Percentiles rank a stretch among this genome's conserved stretches.
Conservation (phyloP, 257 asterid species). For the Salvia rosmarinus region DNA sequence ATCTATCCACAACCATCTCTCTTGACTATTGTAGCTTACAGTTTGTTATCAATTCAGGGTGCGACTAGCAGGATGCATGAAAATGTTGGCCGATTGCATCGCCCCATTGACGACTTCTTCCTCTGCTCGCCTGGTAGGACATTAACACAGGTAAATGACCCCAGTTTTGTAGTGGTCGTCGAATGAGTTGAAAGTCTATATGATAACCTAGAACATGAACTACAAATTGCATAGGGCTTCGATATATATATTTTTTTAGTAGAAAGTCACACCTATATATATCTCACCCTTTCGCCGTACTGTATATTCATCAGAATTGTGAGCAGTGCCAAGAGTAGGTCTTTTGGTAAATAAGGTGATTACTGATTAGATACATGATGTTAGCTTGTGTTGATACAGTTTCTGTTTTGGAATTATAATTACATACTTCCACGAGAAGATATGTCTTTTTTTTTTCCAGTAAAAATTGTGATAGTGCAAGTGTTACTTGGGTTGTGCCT, state of each 20-base stretch:
- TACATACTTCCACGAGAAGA: background rate
- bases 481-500: no score
- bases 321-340: slow-evolving; percentile 28
- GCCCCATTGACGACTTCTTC: background rate
- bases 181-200: slow-evolving; percentile 23
- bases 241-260: slow-evolving; percentile 18
- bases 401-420: slow-evolving; percentile 26
- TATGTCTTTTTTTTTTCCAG: background rate
- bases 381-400: slow-evolving; percentile 20
- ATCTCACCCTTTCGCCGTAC: slow-evolving; percentile 10
- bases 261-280: background rate
- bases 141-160: slow-evolving; percentile 1
- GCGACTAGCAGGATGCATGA: slow-evolving; percentile 31
- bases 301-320: slow-evolving; percentile 37
- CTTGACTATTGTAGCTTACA: background rate
- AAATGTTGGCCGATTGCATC: background rate
- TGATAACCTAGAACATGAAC: background rate
- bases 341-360: slow-evolving; percentile 22
- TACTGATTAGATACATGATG: background rate
- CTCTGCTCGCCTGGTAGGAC: slow-evolving; percentile 6
- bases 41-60: slow-evolving; percentile 39
- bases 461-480: background rate
- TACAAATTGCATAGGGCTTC: slow-evolving; percentile 19
- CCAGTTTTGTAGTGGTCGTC: slow-evolving; percentile 24
- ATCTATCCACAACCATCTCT: background rate